Evolutionary conservation across 306 rosid species (phyloP).

Genomic region (Quercus rubra): DNA sequence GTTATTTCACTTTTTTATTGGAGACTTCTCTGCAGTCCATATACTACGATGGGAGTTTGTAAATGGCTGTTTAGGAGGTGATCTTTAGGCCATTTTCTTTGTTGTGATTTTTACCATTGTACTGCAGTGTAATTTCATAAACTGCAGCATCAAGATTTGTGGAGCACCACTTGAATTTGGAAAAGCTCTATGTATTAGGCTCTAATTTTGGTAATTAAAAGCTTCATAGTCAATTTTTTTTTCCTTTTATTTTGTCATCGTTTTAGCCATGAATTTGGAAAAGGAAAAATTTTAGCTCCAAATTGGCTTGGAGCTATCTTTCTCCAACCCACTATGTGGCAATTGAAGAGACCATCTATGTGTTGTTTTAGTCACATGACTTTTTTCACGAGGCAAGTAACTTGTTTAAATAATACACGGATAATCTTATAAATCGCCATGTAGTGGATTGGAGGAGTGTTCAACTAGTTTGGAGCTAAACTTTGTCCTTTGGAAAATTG

Average conservation of each 20-base stretch:
- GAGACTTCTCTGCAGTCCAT: conserved; percentile 16
- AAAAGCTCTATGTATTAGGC: conserved; percentile 92
- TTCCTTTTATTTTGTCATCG: not conserved
- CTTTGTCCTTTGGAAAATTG: not conserved
- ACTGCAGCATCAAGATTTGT: conserved; percentile 95
- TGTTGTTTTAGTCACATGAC: too few species aligned
- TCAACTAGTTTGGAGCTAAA: too few species aligned
- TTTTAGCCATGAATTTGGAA: not conserved
- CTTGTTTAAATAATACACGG: too few species aligned
- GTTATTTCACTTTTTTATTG: not conserved
- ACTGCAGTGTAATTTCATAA: conserved; percentile 94
- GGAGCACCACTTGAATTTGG: conserved; percentile 87
- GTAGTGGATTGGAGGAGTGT: too few species aligned
- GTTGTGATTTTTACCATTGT: conserved; percentile 75
- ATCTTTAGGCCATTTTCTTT: conserved; percentile 35
- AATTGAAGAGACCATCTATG: too few species aligned
- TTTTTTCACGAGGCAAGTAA: too few species aligned
- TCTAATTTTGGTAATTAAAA: conserved; percentile 78
- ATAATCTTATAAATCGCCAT: too few species aligned
- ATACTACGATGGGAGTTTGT: conserved; percentile 23
- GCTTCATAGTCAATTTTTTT: not conserved
- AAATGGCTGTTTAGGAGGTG: conserved; percentile 21
- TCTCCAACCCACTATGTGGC: too few species aligned
- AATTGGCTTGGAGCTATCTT: too few species aligned
- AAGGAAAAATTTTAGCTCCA: too few species aligned